Base-by-base conservation (phyloP, 257 asterid genomes). In the Ajuga chamaepitys region DNA sequence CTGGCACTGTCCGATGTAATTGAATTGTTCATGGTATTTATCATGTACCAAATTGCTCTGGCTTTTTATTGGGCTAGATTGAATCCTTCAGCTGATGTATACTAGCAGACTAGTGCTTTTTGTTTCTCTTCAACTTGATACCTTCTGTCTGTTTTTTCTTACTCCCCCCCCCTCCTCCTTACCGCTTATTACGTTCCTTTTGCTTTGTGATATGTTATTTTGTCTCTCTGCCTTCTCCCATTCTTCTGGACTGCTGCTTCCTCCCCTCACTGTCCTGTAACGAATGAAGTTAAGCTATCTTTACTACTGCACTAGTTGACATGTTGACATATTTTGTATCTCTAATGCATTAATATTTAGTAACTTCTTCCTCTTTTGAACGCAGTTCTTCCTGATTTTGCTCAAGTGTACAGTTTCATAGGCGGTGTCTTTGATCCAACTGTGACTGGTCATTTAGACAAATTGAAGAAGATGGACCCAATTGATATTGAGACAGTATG, bases 351-450 rank as follows among this genome's bases (percentile, higher is more conserved):
- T 56, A 71, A 71, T 32, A 14, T 30, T 34, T 64, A 55, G 59
- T 60, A 57, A 44, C 51, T 51, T 17, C 62, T 30, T 75, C 66
- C 48, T 51, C 58, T 18, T 62, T 45, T 44, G 67, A 34, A 46
- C 82, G 95, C 91, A 93, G 97, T 87, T 70, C 81, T 93, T 74
- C 98, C 98, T 4, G 97, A 93, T 79, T 93, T 93, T 72, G 85
- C 86, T 72, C 88, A 85, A 80, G 98, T 93, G 13, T 93, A 93
- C 88, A 47, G 80, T 66, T 93, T 93, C 88, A 84, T 93, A 50
- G 98, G 97, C 79, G 87, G 96, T 38, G 81, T 93, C 67, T 89
- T 93, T 72, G 98, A 93, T 76, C 97, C 98, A 58, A 78, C 70
- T 50, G 86, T 67, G 66, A 68, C 82, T 0, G 91, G 83, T 28